Evolutionary conservation across 345 rosid species (phyloP).

Genomic region (Corchorus olitorius): DNA sequence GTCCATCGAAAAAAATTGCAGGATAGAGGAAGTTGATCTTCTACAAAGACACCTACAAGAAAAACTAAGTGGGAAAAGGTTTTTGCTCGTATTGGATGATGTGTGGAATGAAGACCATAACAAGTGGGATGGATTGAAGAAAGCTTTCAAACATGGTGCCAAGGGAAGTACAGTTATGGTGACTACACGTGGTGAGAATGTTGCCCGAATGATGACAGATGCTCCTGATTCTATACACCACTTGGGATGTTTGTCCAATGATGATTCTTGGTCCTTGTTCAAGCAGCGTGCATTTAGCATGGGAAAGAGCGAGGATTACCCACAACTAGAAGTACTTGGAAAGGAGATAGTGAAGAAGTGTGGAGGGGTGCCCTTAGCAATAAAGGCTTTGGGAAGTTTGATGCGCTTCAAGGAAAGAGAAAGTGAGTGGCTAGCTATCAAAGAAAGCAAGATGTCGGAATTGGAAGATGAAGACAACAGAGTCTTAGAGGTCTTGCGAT

Average conservation of each 20-base stretch:
- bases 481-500: too few relatives aligned
- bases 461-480: too few relatives aligned
- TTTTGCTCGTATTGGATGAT: too few relatives aligned
- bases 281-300: slow-evolving; percentile 19
- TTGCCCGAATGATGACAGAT: slow-evolving; percentile 16
- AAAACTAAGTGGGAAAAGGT: not conserved
- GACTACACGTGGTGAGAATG: slow-evolving; percentile 1
- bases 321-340: not conserved
- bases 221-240: not conserved
- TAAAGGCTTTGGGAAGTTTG: too few relatives aligned
- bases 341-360: slow-evolving; percentile 25
- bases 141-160: too few relatives aligned
- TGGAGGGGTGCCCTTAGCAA: not conserved
- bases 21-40: not conserved
- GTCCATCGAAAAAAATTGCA: not conserved
- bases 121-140: too few relatives aligned
- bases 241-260: slow-evolving; percentile 11
- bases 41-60: not conserved
- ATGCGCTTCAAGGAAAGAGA: too few relatives aligned
- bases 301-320: not conserved
- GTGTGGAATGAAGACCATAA: too few relatives aligned
- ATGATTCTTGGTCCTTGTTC: slow-evolving; percentile 17
- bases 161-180: too few relatives aligned
- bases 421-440: too few relatives aligned
- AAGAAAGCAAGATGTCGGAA: too few relatives aligned